Evolutionary conservation across 1,139 yeast species (phyloP).

Genomic region (Debaryomyces sp.): DNA sequence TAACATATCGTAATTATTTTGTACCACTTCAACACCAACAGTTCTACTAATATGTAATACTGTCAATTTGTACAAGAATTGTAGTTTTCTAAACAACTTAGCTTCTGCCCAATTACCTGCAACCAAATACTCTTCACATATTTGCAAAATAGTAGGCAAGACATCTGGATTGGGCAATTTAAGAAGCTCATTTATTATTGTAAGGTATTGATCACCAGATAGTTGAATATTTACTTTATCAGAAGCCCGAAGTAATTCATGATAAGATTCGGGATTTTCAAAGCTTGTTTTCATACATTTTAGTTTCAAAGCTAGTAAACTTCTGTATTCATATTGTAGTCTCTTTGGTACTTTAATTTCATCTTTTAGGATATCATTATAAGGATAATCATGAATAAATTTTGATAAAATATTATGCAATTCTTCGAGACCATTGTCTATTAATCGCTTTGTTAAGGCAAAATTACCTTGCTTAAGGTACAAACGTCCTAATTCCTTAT

Average conservation of each 20-base stretch:
- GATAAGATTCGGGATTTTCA: constrained; percentile 13
- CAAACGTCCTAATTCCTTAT: constrained; percentile 31
- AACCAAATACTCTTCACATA: constrained; percentile 34
- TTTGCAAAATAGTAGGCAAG: constrained; percentile 21
- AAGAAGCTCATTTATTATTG: constrained; percentile 19
- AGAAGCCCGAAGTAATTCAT: constrained; percentile 12
- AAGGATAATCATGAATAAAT: constrained; percentile 23
- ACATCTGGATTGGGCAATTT: constrained; percentile 13
- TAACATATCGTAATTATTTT: constrained; percentile 23
- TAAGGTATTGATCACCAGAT: constrained; percentile 23
- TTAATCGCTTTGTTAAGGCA: constrained; percentile 24
- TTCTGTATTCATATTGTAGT: constrained; percentile 22
- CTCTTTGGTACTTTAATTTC: constrained; percentile 22
- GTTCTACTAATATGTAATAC: constrained; percentile 20
- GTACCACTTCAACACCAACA: constrained; percentile 17
- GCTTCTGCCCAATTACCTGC: constrained; percentile 36
- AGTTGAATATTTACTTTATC: constrained; percentile 15
- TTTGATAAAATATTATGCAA: constrained; percentile 17
- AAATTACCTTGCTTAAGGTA: constrained; percentile 27
- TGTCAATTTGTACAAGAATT: constrained; percentile 29
- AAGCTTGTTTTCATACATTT: constrained; percentile 12
- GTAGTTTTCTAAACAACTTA: constrained; percentile 22
- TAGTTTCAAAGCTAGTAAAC: constrained; percentile 21
- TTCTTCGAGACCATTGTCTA: constrained; percentile 30
- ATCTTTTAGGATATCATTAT: constrained; percentile 7